A percentile compares a stretch with the other conserved stretches of the same genome.
phyloP scores from a whole-genome alignment of 495 filamentous ascomycete genomes.

The Trichoderma parareesei region DNA sequence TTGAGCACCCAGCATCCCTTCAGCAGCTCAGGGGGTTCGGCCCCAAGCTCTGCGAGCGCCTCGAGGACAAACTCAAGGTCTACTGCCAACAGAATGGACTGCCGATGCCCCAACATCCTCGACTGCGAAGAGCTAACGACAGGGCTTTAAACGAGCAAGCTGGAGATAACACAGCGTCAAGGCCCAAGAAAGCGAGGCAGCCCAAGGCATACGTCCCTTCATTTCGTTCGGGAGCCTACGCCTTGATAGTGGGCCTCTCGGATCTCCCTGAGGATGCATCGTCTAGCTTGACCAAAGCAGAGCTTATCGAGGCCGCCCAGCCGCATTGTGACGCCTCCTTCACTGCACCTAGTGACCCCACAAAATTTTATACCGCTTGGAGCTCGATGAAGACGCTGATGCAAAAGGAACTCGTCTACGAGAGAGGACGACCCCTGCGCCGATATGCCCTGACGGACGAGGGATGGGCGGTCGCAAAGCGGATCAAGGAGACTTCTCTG shows the following conservation, averaged over 20 bases:
- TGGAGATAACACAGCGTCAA: constrained; percentile 30
- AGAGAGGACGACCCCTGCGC: constrained; percentile 57
- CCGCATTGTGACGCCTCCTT: constrained; percentile 69
- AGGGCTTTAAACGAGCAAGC: constrained; percentile 17
- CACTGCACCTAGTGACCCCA: constrained; percentile 56
- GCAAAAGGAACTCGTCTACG: constrained; percentile 67
- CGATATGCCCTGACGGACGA: constrained; percentile 69
- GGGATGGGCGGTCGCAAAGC: constrained; percentile 68
- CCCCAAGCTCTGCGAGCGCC: constrained; percentile 56
- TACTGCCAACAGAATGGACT: constrained; percentile 63
- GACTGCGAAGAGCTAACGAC: constrained; percentile 20
- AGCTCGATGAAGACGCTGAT: constrained; percentile 73
- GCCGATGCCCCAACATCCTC: constrained; percentile 57
- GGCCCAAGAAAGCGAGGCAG: constrained; percentile 54
- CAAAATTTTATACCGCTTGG: constrained; percentile 75
- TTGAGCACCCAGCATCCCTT: constrained; percentile 67
- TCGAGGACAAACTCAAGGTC: constrained; percentile 59
- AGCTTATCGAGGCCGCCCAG: constrained; percentile 64
- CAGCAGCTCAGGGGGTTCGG: constrained; percentile 68
- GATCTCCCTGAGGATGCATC: constrained; percentile 46
- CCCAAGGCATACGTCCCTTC: constrained; percentile 63
- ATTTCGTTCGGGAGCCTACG: constrained; percentile 67
- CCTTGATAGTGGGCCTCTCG: constrained; percentile 59
- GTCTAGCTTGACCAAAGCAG: constrained; percentile 56
- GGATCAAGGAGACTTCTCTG: constrained; percentile 37